Evolutionary conservation across 2,329 filamentous ascomycete species (phyloP).

Genomic region (Plenodomus lindquistii): DNA sequence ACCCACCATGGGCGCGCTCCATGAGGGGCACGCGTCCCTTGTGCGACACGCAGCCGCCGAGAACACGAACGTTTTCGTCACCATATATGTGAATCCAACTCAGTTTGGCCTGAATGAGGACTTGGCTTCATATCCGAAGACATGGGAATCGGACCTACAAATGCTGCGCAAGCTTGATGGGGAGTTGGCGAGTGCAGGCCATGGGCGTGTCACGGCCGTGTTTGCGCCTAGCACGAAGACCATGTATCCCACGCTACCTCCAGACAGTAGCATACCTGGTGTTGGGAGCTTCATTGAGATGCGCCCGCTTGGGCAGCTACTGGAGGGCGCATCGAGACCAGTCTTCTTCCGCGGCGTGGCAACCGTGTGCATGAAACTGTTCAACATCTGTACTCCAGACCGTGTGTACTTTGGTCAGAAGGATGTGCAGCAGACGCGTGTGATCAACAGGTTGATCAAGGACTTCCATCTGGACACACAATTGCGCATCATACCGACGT

Average conservation of each 20-base stretch:
- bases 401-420: conserved; percentile 95
- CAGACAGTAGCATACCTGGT: conserved; percentile 72
- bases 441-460: conserved; percentile 82
- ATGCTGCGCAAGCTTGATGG: conserved; percentile 70
- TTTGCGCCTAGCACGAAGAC: conserved; percentile 81
- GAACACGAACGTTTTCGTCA: conserved; percentile 85
- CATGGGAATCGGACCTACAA: conserved; percentile 77
- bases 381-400: conserved; percentile 79
- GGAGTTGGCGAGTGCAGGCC: conserved; percentile 61
- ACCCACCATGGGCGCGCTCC: conserved; percentile 97
- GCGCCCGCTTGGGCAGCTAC: conserved; percentile 76
- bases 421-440: conserved; percentile 92
- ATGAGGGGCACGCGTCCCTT: conserved; percentile 84
- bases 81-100: conserved; percentile 94
- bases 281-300: conserved; percentile 90
- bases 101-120: conserved; percentile 93
- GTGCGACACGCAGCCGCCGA: conserved; percentile 82
- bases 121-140: conserved; percentile 84
- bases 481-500: conserved; percentile 74
- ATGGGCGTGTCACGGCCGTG: conserved; percentile 75
- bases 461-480: conserved; percentile 82
- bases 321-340: conserved; percentile 84
- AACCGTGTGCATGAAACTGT: conserved; percentile 93
- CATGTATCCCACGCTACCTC: conserved; percentile 85
- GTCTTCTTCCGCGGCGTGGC: conserved; percentile 97